These are phyloP conservation scores for Chaetoceros muelleri DNA, from an alignment of 108 stramenopile genomes.

Conservation along the genomic window DNA sequence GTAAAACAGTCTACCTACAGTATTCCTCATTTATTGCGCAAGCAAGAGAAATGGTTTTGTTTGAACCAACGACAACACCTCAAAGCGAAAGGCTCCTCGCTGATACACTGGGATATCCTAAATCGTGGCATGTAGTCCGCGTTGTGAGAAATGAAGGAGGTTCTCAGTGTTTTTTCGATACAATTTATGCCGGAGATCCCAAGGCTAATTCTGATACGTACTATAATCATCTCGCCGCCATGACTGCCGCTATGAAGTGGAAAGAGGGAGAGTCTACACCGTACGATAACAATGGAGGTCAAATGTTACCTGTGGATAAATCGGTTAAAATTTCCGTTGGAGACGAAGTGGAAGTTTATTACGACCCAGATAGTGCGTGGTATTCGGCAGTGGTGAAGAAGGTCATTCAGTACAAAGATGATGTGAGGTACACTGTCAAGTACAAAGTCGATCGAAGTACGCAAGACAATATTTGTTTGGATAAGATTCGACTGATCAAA, in stretches of 20 bases:
- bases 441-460: not conserved
- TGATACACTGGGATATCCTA: not conserved
- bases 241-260: not conserved
- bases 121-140: not conserved
- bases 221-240: not conserved
- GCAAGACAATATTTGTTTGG: not conserved
- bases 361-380: slow-evolving; percentile 1
- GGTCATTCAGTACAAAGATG: not conserved
- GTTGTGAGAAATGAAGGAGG: not conserved
- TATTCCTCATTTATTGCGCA: not conserved
- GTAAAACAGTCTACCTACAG: not conserved
- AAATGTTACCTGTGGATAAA: not conserved
- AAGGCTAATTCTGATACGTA: not conserved
- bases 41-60: not conserved
- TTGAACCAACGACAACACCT: not conserved
- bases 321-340: not conserved
- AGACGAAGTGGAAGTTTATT: slow-evolving; percentile 1
- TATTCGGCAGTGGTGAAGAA: not conserved
- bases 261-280: slow-evolving; percentile 2
- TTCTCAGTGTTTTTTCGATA: not conserved
- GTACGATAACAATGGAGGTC: slow-evolving; percentile 1
- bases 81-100: not conserved
- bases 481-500: not conserved
- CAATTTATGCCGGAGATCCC: slow-evolving; percentile 2
- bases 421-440: not conserved